Evolutionary conservation across 73 alveolate genomes (phyloP).

Genomic region (Symbiodinium natans): DNA sequence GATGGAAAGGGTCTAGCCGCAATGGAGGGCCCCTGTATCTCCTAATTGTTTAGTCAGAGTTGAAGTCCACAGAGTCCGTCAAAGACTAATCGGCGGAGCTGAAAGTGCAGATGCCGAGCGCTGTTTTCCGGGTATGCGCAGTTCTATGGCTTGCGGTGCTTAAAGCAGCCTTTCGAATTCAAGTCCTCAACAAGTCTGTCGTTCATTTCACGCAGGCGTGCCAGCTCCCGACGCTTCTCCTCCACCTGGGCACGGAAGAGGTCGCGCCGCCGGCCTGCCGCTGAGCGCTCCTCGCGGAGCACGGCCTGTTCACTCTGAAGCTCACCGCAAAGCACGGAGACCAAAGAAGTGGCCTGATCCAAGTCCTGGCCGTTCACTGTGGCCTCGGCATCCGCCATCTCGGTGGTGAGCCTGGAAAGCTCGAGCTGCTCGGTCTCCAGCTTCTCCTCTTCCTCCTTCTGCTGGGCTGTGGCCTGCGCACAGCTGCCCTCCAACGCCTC

Average conservation of each 20-base stretch:
- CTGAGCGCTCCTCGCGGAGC: constrained; percentile 34
- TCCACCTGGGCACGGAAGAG: constrained; percentile 79
- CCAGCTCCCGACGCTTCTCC: constrained; percentile 41
- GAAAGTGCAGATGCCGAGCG: neutral
- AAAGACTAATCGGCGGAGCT: too few relatives aligned
- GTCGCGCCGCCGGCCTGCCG: constrained; percentile 42
- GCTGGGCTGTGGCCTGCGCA: neutral
- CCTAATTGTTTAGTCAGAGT: too few relatives aligned
- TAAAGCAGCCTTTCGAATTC: constrained; percentile 74
- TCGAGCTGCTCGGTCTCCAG: neutral
- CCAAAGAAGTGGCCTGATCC: constrained; percentile 24
- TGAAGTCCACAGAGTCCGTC: too few relatives aligned
- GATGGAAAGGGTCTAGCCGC: too few relatives aligned
- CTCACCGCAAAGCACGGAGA: constrained; percentile 47
- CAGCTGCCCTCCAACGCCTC: neutral
- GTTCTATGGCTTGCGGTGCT: neutral
- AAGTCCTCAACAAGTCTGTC: constrained; percentile 44
- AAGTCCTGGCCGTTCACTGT: neutral
- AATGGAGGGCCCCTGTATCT: too few relatives aligned
- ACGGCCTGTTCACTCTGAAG: constrained; percentile 61
- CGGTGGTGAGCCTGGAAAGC: neutral
- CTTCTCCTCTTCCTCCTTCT: neutral
- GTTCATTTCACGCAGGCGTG: constrained; percentile 30
- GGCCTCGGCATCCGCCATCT: neutral
- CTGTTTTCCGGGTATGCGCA: neutral